These are phyloP conservation scores for Chalaropsis thielavioides DNA, from an alignment of 2,329 filamentous ascomycete species.

Conservation along the genomic window DNA sequence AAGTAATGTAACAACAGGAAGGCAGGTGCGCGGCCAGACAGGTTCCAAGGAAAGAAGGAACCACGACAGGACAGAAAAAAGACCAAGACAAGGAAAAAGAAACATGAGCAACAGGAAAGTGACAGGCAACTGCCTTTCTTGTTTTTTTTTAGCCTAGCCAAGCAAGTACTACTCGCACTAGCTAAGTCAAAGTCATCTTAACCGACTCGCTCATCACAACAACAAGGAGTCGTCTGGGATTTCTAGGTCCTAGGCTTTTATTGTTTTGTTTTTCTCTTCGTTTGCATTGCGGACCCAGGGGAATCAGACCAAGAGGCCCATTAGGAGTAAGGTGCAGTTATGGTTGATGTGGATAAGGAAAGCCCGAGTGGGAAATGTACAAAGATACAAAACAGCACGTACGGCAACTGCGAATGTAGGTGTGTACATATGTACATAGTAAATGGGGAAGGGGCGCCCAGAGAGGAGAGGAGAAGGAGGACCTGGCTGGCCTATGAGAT, in stretches of 20 bases:
- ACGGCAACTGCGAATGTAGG: background rate
- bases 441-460: background rate
- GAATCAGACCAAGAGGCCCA: background rate
- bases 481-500: background rate
- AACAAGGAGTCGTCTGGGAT: constrained; percentile 2
- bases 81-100: background rate
- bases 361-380: background rate
- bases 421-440: background rate
- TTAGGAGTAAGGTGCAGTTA: background rate
- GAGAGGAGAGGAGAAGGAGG: background rate
- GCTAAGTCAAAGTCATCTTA: constrained; percentile 4
- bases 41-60: constrained; percentile 1
- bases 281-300: background rate
- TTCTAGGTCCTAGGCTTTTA: background rate
- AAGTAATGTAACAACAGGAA: background rate
- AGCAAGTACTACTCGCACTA: background rate
- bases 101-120: background rate
- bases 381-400: background rate
- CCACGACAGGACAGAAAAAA: background rate
- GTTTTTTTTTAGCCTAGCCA: background rate
- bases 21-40: background rate
- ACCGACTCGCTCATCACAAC: constrained; percentile 1
- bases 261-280: background rate
- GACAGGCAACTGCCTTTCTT: constrained; percentile 7
- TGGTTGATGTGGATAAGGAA: background rate